Base-by-base conservation (phyloP, 1,284 basidiomycete genomes). In the Rhizoctonia solani region DNA sequence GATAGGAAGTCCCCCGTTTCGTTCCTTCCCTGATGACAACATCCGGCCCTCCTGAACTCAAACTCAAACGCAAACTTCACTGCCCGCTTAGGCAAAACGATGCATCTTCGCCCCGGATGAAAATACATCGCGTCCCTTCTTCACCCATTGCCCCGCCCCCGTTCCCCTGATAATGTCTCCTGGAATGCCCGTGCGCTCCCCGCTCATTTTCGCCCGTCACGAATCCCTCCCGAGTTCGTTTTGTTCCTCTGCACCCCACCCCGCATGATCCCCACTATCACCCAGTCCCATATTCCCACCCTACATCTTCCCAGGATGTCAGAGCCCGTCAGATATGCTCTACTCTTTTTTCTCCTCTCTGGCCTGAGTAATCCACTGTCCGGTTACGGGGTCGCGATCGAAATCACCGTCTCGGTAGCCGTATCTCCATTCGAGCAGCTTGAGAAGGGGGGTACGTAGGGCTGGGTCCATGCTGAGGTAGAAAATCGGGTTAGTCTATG, bases 391-490 rank as follows among this genome's bases (percentile, higher is more conserved):
- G 27, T 61, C 58, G 2, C 58, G 44, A 23, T 61, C 58, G 11
- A 61, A 61, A 25, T 61, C 58, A 6, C 58, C 58, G 34, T 61
- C 58, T 39, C 41, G 32, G 46, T 61, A 61, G 30, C 46, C 46
- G 46, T 61, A 61, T 50, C 58, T 14, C 58, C 58, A 61, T 50
- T 61, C 58, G 46, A 61, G 58, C 16, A 61, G 58, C 46, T 61
- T 61, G 46, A 61, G 58, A n/a, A 61, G 44, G 16, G 58, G 58
- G 9, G 58, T 61, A 30, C 58, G 58, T 25, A 61, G 46, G 1
- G 58, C 58, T 5, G 58, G 58, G 30, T 61, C 58, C 58, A 61
- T 61, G 14, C 58, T 61, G 29, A 27, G 9, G 41, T 13, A 5
- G 30, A 23, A 55, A 9, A 46, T 46, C 19, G 21, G 44, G 44